Percentiles rank a stretch among this genome's conserved stretches.
These are phyloP conservation scores for Plasmodium vivax DNA, from an alignment of 169 alveolate genomes.

Conservation along the genomic window DNA sequence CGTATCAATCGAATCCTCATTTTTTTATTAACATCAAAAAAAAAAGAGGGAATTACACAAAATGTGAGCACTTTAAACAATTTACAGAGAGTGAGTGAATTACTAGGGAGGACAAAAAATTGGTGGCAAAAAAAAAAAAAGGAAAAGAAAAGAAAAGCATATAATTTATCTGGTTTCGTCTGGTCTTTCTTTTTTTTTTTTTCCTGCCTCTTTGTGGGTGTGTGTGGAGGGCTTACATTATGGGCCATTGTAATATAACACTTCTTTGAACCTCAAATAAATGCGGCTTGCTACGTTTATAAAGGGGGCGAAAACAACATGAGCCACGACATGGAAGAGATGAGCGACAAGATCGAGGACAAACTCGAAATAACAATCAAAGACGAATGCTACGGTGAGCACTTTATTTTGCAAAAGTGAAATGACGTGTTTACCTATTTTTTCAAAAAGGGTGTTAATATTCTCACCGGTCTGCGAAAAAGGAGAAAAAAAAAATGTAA, in stretches of 20 bases:
- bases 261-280: conserved; percentile 44
- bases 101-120: not conserved
- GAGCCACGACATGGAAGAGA: not conserved
- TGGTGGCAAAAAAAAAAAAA: not conserved
- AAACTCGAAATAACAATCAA: not conserved
- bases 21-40: not conserved
- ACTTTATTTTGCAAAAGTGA: not conserved
- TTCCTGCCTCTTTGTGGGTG: not conserved
- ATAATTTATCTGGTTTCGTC: not conserved
- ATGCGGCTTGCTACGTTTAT: conserved; percentile 59
- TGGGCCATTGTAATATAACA: conserved; percentile 26
- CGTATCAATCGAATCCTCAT: not conserved
- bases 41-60: not conserved
- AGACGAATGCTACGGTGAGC: not conserved
- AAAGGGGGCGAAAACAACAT: not conserved
- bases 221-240: not conserved
- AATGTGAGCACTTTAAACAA: not conserved
- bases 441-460: conserved; percentile 78
- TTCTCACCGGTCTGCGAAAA: conserved; percentile 78
- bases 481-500: not conserved
- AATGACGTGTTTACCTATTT: conserved; percentile 51
- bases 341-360: not conserved
- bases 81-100: not conserved
- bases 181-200: not conserved
- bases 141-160: not conserved